Evolutionary conservation across 2,329 filamentous ascomycete genomes (phyloP), one percentile per base, ranked within the genome.

Genomic region (Aspergillus thermomutatus): DNA sequence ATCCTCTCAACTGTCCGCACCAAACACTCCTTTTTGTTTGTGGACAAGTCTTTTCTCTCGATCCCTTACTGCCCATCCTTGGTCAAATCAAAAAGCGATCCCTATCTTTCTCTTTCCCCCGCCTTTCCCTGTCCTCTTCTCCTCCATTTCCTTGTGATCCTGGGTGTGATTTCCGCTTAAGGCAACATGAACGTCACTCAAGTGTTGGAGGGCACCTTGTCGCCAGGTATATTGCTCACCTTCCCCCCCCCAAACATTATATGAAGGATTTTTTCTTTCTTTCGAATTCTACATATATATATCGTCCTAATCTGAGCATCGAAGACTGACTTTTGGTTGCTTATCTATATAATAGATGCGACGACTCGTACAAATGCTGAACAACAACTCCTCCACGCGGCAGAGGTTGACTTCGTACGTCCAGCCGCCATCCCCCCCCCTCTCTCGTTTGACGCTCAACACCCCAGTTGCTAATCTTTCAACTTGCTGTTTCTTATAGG

Each of bases 121-220:
- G 21, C 40, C 21, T 34, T 47, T 59, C 52, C 49, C 56, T 54
- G 31, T 45, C 43, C 37, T 56, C 57, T 53, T 53, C 58, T 61
- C 56, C 60, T 60, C 57, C 55, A 60, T 60, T 54, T 51, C 11
- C 54, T 55, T 63, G 59, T 61, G 57, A 56, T 56, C 54, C 57
- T 57, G 61, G 56, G 64, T 62, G 51, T 60, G 59, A 56, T 63
- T 58, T 64, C 53, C 66, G 55, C 56, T 54, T 65, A 59, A 67
- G 61, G 56, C 69, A 91, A 85, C 82, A 92, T 95, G 89, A 91
- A 97, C 82, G 95, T 97, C 82, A 96, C 93, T 83, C 89, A 92
- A 81, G 93, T 99, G 82, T 89, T 99, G 83, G 87, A 91, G 80
- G 93, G 92, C 82, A 97, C 94, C 77, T 87, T 97, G 80, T 95